A percentile compares a stretch with the other conserved stretches of the same genome.
Conservation (phyloP, 352 stramenopile species). For the Phytopythium boreale region DNA sequence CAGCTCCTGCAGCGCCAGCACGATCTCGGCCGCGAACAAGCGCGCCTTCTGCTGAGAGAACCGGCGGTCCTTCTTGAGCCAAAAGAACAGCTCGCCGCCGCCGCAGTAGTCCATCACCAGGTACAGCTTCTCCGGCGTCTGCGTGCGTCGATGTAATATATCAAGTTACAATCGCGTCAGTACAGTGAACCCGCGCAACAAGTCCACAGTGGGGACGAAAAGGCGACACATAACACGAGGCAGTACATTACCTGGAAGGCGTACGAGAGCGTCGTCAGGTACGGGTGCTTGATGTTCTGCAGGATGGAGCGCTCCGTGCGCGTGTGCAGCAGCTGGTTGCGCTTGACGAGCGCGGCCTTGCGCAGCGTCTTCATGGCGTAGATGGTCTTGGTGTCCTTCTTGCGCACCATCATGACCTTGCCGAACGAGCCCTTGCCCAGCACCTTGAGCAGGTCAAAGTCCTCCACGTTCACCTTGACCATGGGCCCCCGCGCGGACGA, state of each 20-base stretch:
- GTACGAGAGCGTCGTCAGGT: slow-evolving; percentile 85
- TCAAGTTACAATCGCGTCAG: background rate
- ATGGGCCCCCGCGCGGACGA: slow-evolving; percentile 47
- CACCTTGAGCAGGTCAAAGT: slow-evolving; percentile 93
- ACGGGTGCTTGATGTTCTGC: slow-evolving; percentile 92
- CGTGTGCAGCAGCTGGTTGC: slow-evolving; percentile 93
- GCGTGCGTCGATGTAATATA: slow-evolving; percentile 7
- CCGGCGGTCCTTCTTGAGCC: slow-evolving; percentile 92
- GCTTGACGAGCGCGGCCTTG: slow-evolving; percentile 91
- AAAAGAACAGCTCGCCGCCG: slow-evolving; percentile 95
- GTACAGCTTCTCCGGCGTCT: slow-evolving; percentile 93
- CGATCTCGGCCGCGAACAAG: slow-evolving; percentile 93
- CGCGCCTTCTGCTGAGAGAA: slow-evolving; percentile 92
- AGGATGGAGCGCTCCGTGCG: slow-evolving; percentile 93
- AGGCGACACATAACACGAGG: background rate
- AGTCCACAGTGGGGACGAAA: too few relatives aligned
- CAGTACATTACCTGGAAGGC: slow-evolving; percentile 58
- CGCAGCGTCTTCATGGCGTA: slow-evolving; percentile 96
- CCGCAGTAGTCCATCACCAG: slow-evolving; percentile 95
- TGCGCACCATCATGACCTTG: slow-evolving; percentile 95
- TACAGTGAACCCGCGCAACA: slow-evolving; percentile 1
- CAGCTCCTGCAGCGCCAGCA: slow-evolving; percentile 90
- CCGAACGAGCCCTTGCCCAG: slow-evolving; percentile 95
- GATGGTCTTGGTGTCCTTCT: slow-evolving; percentile 93
- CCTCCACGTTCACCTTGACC: slow-evolving; percentile 88